Percentiles rank a stretch among this genome's conserved stretches.
phyloP scores from a whole-genome alignment of 768 basidiomycete genomes.

The Leccinum longicurvipes region DNA sequence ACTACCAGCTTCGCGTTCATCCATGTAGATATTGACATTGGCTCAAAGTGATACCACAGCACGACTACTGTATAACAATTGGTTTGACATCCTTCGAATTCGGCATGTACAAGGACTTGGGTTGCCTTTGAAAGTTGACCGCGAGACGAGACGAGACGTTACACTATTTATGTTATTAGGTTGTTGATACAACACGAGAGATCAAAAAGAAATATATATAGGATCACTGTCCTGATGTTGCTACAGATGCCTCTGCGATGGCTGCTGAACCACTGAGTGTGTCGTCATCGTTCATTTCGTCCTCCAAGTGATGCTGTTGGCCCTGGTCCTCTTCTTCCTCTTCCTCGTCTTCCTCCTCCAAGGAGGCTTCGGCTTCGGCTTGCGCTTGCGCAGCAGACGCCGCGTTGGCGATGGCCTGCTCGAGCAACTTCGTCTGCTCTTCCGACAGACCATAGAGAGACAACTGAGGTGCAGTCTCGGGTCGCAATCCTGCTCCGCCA shows the following conservation, averaged over 20 bases:
- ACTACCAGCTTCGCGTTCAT: conserved; percentile 27
- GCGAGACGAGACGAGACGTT: conserved; percentile 11
- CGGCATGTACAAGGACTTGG: conserved; percentile 9
- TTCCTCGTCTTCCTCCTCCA: conserved; percentile 67
- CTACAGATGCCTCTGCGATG: conserved; percentile 2
- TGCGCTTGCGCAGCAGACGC: conserved; percentile 74
- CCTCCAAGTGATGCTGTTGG: conserved; percentile 26
- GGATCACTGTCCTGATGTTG: conserved; percentile 12
- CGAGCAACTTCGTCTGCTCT: conserved; percentile 65
- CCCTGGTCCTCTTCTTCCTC: conserved; percentile 44
- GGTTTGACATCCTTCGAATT: conserved; percentile 14
- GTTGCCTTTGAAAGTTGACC: conserved; percentile 2
- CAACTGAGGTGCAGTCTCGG: conserved; percentile 37
- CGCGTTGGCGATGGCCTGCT: conserved; percentile 71
- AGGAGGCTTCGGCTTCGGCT: conserved; percentile 72
- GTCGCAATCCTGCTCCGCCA: conserved; percentile 1
- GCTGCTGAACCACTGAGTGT: conserved; percentile 9
- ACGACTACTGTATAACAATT: conserved; percentile 24
- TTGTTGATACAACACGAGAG: conserved; percentile 18
- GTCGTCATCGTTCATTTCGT: conserved; percentile 12
- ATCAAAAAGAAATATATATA: conserved; percentile 14
- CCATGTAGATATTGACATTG: conserved; percentile 30
- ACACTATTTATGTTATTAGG: conserved; percentile 25
- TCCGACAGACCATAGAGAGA: conserved; percentile 71
- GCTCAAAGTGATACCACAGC: conserved; percentile 20